phyloP scores from a whole-genome alignment of 805 yeast species.

The Monosporozyma aerobia region DNA sequence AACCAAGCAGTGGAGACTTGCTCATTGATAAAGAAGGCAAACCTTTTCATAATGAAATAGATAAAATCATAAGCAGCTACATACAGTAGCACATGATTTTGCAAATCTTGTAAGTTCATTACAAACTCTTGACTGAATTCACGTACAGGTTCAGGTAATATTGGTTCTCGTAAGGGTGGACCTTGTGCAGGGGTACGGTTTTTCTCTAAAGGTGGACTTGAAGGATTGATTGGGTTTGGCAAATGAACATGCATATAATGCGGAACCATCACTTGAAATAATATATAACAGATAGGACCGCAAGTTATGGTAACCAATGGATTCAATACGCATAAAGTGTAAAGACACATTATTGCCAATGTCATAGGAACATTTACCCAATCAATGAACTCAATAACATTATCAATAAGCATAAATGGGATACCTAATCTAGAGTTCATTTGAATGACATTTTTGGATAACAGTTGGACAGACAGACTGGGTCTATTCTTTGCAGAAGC shows the following conservation, averaged over 20 bases:
- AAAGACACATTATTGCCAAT: slow-evolving; percentile 42
- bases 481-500: slow-evolving; percentile 57
- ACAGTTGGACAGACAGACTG: slow-evolving; percentile 53
- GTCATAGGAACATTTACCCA: slow-evolving; percentile 64
- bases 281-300: slow-evolving; percentile 46
- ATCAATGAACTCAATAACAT: slow-evolving; percentile 41
- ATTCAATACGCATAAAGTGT: slow-evolving; percentile 46
- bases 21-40: slow-evolving; percentile 58
- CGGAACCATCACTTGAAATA: slow-evolving; percentile 56
- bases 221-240: slow-evolving; percentile 38
- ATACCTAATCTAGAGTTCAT: slow-evolving; percentile 53
- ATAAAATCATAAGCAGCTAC: slow-evolving; percentile 52
- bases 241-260: slow-evolving; percentile 53
- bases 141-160: slow-evolving; percentile 61
- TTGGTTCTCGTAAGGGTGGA: slow-evolving; percentile 40
- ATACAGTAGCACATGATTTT: slow-evolving; percentile 66
- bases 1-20: slow-evolving; percentile 46
- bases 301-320: slow-evolving; percentile 46
- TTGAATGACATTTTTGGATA: slow-evolving; percentile 59
- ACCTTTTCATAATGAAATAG: slow-evolving; percentile 40
- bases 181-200: slow-evolving; percentile 44
- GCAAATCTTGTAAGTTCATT: slow-evolving; percentile 72
- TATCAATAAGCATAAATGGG: slow-evolving; percentile 55
- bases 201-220: slow-evolving; percentile 12
- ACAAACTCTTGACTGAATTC: slow-evolving; percentile 72